phyloP scores from a whole-genome alignment of 75 land plant genomes.

The Pinus taeda region DNA sequence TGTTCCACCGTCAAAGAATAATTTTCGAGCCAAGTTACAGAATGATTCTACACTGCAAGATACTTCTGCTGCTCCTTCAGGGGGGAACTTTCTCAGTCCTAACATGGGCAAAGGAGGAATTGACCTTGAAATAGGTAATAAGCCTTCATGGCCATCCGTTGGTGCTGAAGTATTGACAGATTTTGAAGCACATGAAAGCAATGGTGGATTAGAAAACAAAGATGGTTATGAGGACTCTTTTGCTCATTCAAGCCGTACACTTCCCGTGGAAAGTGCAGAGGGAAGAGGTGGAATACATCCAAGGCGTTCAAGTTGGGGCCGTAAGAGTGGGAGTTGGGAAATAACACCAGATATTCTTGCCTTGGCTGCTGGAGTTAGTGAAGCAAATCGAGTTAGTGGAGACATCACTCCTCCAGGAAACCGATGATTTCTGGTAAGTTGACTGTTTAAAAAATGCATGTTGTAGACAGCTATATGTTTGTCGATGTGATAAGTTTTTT shows the following conservation, averaged over 20 bases:
- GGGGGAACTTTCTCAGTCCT: constrained; percentile 65
- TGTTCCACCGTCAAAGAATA: constrained; percentile 75
- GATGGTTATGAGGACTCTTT: constrained; percentile 47
- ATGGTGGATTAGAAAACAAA: constrained; percentile 46
- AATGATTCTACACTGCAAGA: constrained; percentile 30
- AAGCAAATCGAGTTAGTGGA: constrained; percentile 24
- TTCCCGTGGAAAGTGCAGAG: constrained; percentile 31
- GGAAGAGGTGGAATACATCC: constrained; percentile 50
- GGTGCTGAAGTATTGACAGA: constrained; percentile 33
- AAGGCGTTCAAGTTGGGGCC: constrained; percentile 92
- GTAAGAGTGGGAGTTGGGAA: constrained; percentile 96
- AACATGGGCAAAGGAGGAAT: constrained; percentile 61
- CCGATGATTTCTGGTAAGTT: not conserved
- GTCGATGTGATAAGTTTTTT: too few species aligned
- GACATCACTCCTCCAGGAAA: constrained; percentile 13
- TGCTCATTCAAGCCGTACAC: constrained; percentile 42
- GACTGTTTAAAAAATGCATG: too few species aligned
- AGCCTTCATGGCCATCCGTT: constrained; percentile 56
- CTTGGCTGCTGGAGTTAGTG: constrained; percentile 56
- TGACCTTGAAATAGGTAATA: constrained; percentile 72
- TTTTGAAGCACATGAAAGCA: constrained; percentile 30
- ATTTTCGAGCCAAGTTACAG: constrained; percentile 69
- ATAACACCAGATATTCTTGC: constrained; percentile 85
- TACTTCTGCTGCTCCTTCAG: constrained; percentile 10
- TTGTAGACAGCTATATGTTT: too few species aligned